Base-by-base conservation (phyloP, 2,329 filamentous ascomycete genomes). In the Penicillium corylophilum region DNA sequence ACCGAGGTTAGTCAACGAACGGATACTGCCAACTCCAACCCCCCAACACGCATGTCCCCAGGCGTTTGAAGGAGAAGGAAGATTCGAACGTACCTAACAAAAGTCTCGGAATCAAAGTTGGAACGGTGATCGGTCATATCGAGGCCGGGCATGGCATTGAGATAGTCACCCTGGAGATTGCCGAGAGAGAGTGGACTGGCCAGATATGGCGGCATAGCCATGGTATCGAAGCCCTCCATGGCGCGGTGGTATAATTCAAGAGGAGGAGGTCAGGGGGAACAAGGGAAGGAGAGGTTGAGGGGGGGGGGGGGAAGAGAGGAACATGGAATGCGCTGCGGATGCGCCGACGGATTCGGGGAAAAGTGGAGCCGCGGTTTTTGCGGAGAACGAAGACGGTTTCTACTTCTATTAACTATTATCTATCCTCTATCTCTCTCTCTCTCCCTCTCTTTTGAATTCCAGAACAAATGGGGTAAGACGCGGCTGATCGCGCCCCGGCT, bases 121-220 rank as follows among this genome's bases (percentile, higher is more conserved):
- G 82, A 82, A 59, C 78, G 80, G 60, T 83, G 81, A 57, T 84
- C 81, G 43, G 78, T 77, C 48, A 79, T 69, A 54, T 85, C 82
- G 60, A 83, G 73, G 28, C 77, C 71, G 39, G 80, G 71, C 66
- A 80, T 75, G 22, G 77, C 71, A 64, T 70, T 74, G 59, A 77
- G 71, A 59, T 77, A 77, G 53, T 77, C 74, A 50, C 73, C 72
- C 47, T 78, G 75, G 44, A 80, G 73, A 66, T 79, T 77, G 44
- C 79, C 75, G 55, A 84, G 77, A 49, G 79, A 77, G 66, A 84
- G 74, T 57, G 81, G 79, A 60, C 78, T 79, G 50, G 79, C 77
- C 70, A 84, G 71, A 64, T 84, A 86, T n/a, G 81, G 60, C 43
- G 60, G 80, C 82, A 85, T 83, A 67, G 79, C 76, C 71, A 81